These are phyloP conservation scores for Effrenium voratum DNA, from an alignment of 73 alveolate genomes.

Conservation along the genomic window DNA sequence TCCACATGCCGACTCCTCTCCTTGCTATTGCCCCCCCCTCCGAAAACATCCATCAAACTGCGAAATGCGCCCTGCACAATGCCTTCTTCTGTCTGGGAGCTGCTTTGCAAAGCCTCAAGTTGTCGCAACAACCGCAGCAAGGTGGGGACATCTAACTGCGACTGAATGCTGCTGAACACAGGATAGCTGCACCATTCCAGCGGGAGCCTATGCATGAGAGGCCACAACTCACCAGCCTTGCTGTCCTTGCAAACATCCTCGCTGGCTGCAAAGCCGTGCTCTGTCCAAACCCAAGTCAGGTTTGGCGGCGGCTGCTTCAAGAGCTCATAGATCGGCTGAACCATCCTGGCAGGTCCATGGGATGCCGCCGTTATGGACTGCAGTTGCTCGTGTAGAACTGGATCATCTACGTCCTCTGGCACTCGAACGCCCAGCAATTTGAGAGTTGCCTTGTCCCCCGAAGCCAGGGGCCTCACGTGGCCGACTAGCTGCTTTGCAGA, in stretches of 20 bases:
- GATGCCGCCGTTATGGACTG: not conserved
- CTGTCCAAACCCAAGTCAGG: conserved; percentile 33
- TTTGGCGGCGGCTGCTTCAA: not conserved
- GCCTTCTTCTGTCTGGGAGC: not conserved
- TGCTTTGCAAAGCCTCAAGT: not conserved
- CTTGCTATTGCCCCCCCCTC: not conserved
- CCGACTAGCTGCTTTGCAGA: not conserved
- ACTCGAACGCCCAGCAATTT: not conserved
- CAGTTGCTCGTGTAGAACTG: not conserved
- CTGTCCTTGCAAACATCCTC: conserved; percentile 25
- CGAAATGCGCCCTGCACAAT: not conserved
- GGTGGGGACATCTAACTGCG: not conserved
- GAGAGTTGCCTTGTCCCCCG: not conserved
- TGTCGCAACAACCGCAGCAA: not conserved
- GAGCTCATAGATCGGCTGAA: not conserved
- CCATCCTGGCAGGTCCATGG: too few relatives aligned
- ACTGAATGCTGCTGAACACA: not conserved
- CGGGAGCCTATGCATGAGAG: conserved; percentile 15
- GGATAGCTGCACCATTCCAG: conserved; percentile 10
- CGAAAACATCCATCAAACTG: not conserved
- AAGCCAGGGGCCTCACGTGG: not conserved
- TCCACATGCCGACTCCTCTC: not conserved
- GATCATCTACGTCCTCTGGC: conserved; percentile 28
- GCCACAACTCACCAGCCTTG: not conserved
- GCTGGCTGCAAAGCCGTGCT: conserved; percentile 15